Evolutionary conservation across 768 basidiomycete species (phyloP), one percentile per base, ranked within the genome.

Genomic region (Lanmaoa rubissima): DNA sequence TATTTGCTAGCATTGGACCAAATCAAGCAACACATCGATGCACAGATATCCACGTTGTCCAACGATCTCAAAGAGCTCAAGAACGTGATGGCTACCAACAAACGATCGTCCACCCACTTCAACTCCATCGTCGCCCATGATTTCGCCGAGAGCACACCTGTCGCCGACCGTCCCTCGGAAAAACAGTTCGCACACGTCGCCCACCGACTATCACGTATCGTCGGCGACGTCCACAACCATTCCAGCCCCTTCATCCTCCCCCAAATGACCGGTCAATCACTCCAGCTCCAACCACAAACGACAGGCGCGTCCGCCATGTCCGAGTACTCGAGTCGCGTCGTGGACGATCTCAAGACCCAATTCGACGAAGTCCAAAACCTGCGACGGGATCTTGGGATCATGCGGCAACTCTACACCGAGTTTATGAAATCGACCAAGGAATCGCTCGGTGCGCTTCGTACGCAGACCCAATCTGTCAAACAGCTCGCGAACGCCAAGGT

Each of bases 1-100:
- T 51, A 7, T 57, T 53, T 57, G 19, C 7, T 64, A 99, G 96
- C 94, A 24, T 86, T 98, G 53, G 95, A 99, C 73, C 96, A 98
- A 70, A 96, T 99, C 72, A 98, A 96, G 70, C 94, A 98, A 67
- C 96, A 99, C 69, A 95, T 99, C 62, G 96, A 99, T 66, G 66
- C 84, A 2, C 94, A 96, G 65, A 95, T 99, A 59, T 86, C 90
- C 0, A 77, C 76, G 0, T 76, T 99, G 17, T 85, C 92, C 32
- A 87, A 88, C 61, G 94, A 98, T 57, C 82, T 98, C 73, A 93
- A 94, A 62, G 95, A 98, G 41, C 81, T 98, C 63, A 87, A 85
- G 65, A 76, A 78, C 3, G 77, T 80, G 3, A 84, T 98, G 38
- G 69, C 78, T 26, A 78, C 73, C 53, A 79, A 75, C 59, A 78